Conservation (phyloP, 2,329 filamentous ascomycete species). For the Penicillium sp. region DNA sequence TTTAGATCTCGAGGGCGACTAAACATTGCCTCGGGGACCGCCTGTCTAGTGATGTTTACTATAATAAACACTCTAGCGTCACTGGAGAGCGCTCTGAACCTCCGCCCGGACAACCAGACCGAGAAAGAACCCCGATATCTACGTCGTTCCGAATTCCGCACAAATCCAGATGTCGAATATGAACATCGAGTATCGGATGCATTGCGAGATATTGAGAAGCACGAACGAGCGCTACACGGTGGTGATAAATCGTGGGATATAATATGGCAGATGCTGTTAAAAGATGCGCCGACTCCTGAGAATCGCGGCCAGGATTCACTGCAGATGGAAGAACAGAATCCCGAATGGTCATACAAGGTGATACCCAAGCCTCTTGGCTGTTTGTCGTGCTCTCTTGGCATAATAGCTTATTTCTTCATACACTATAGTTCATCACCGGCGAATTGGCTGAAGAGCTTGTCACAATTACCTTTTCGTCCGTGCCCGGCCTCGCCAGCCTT, state of each 20-base stretch:
- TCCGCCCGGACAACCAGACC: constrained; percentile 1
- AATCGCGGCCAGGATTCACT: constrained; percentile 27
- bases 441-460: constrained; percentile 30
- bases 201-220: constrained; percentile 24
- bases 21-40: too few species aligned
- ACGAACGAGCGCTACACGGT: constrained; percentile 9
- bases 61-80: too few species aligned
- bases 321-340: constrained; percentile 27
- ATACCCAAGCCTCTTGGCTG: not conserved
- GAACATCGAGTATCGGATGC: constrained; percentile 25
- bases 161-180: constrained; percentile 28
- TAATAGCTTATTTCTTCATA: not conserved
- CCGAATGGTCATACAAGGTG: constrained; percentile 31
- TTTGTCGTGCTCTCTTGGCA: too few species aligned
- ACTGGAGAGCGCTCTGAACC: constrained; percentile 6
- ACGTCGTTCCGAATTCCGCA: constrained; percentile 30
- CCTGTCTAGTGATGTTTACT: too few species aligned
- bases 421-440: constrained; percentile 26
- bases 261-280: constrained; percentile 36
- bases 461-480: constrained; percentile 19
- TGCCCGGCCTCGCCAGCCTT: constrained; percentile 28
- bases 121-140: constrained; percentile 27
- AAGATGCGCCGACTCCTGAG: constrained; percentile 2
- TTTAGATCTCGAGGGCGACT: too few species aligned
- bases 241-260: constrained; percentile 15